Base-by-base conservation (phyloP, 371 early-diverging fungal species). In the Mortierella sp. region DNA sequence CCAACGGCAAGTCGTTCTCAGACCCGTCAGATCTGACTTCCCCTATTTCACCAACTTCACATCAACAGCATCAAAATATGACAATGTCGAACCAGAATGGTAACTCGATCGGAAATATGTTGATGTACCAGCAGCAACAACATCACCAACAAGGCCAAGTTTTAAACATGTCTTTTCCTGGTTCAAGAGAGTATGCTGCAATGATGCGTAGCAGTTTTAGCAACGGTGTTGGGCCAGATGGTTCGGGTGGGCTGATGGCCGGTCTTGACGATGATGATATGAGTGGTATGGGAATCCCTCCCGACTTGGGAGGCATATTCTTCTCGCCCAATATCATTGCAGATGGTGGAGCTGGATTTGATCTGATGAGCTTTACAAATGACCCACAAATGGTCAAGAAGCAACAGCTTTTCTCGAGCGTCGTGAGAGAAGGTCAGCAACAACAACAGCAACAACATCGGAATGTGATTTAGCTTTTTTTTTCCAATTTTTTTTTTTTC, bases 371-470 rank as follows among this genome's bases (percentile, higher is more conserved):
- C 30, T 72, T 26, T 62, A 47, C 64, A 55, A 54, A 65, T 43
- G 72, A 64, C 32, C 77, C 73, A 11, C 59, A 78, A 22, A 12
- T 68, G 58, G 30, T 62, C 18, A 30, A 51, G 30, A 28, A 54
- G 61, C 64, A 59, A 5, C 64, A 77, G 49, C 54, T 73, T 49
- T 78, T 78, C 28, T 78, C 78, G 3, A 66, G 64, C 14, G 73
- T 69, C 10, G 73, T 73, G 0, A 78, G 70, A 59, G 69, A 59
- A 26, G 73, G 66, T 51, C 72, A 60, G 22, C 66, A 61, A n/a
- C 57, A 69, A 58, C 62, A 22, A n/a, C 66, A 10, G 8, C 64
- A 67, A 59, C 65, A n/a, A 30, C 65, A 14, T 10, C 66, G 26
- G 51, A 57, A 35, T 28, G 45, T 11, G 1, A 2, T 12, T n/a